Evolutionary conservation across 2,329 filamentous ascomycete genomes (phyloP), one percentile per base, ranked within the genome.

Genomic region (Ophiostoma ulmi): DNA sequence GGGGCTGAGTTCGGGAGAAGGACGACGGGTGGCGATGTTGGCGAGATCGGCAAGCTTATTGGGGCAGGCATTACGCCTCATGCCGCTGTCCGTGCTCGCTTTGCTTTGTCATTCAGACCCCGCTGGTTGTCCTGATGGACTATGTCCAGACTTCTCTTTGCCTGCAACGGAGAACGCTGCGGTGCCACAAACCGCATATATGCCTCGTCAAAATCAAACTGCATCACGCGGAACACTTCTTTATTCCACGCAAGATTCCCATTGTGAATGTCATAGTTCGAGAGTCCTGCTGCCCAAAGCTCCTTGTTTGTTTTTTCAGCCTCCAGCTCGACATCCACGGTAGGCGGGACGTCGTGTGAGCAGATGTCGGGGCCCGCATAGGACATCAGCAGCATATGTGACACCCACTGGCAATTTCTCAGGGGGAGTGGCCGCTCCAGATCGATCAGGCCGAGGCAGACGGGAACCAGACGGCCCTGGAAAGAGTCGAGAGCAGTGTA

Each of bases 351-450:
- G 6, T 31, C 13, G 14, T 0, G 1, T 5, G 3, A 2, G 39
- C 17, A 36, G 17, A 20, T 13, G 36, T 61, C 65, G 5, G 39
- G 20, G 0, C 70, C 70, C 3, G 20, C 70, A 48, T 70, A 44
- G 8, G 70, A 63, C 52, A 70, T 22, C 20, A 70, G 52, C 70
- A 70, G 61, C 48, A 70, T 48, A 55, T 68, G 70, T 31, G 64
- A 20, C 4, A 70, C 70, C n/a, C 26, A 38, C 38, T 38, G 52
- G 8, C 38, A 64, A 1, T 65, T 63, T n/a, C 44, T 52, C 66
- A 70, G 64, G 17, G 70, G 70, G 11, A 70, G 48, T 22, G 44
- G 13, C 2, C 22, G 13, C n/a, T 64, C 44, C 10, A 70, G 65
- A 2, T 44, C 36, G 7, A 70, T 7, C 17, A 68, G 17, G n/a